A percentile compares a stretch with the other conserved stretches of the same genome.
phyloP scores from a whole-genome alignment of 176 grass and related monocot genomes.

The Oryza australiensis region DNA sequence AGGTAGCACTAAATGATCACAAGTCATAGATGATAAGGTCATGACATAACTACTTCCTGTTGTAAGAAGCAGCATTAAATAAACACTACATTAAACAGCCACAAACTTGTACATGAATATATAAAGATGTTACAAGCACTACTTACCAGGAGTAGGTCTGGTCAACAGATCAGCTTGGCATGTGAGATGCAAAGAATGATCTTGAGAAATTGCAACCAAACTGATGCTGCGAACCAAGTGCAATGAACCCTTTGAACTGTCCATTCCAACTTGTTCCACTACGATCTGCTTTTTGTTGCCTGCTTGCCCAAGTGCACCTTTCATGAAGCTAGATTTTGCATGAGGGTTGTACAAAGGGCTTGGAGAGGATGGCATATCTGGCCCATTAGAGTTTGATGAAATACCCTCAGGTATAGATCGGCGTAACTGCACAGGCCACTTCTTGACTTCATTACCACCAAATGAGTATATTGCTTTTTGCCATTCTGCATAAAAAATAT shows the following conservation, averaged over 20 bases:
- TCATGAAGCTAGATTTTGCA: conserved; percentile 85
- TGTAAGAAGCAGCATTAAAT: not conserved
- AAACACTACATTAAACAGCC: conserved; percentile 20
- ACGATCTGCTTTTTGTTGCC: conserved; percentile 84
- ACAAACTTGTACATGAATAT: conserved; percentile 12
- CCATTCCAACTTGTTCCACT: conserved; percentile 64
- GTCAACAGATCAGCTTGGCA: conserved; percentile 66
- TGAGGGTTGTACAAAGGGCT: conserved; percentile 76
- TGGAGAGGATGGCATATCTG: conserved; percentile 73
- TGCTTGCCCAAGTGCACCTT: conserved; percentile 60
- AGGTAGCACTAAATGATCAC: not conserved
- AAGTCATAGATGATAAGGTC: not conserved
- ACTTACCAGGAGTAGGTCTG: conserved; percentile 59
- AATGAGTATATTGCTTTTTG: conserved; percentile 90
- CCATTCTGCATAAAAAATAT: conserved; percentile 70
- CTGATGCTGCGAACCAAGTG: conserved; percentile 93
- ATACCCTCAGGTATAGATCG: conserved; percentile 74
- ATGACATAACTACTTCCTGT: not conserved
- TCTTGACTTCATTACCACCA: conserved; percentile 91
- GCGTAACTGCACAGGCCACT: conserved; percentile 88
- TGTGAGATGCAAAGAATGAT: conserved; percentile 80
- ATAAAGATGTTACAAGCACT: not conserved
- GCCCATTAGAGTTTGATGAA: conserved; percentile 56
- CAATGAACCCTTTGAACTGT: conserved; percentile 68
- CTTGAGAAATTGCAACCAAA: conserved; percentile 73